Evolutionary conservation across 371 early-diverging fungal genomes (phyloP).

Genomic region (Entomophthora muscae): DNA sequence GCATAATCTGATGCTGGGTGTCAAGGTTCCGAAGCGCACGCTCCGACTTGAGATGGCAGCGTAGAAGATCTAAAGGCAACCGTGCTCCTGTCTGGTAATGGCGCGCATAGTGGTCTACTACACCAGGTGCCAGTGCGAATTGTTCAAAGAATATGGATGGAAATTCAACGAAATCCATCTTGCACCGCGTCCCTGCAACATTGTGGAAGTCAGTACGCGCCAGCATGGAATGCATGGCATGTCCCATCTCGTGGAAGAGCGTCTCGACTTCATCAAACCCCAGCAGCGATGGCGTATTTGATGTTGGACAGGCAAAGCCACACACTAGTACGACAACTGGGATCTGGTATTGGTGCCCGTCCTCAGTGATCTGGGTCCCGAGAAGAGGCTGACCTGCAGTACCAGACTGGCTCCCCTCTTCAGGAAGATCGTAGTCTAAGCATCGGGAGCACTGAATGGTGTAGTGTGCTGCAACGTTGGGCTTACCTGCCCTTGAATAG

Average conservation of each 20-base stretch:
- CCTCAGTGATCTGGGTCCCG: constrained; percentile 21
- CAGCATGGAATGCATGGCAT: constrained; percentile 94
- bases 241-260: constrained; percentile 97
- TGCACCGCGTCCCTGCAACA: constrained; percentile 82
- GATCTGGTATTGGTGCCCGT: constrained; percentile 35
- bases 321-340: constrained; percentile 64
- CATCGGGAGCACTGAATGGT: constrained; percentile 81
- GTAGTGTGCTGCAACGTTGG: constrained; percentile 81
- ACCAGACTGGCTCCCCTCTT: constrained; percentile 14
- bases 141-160: constrained; percentile 90
- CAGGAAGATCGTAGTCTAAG: constrained; percentile 41
- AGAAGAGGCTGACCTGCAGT: neutral
- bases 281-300: constrained; percentile 24
- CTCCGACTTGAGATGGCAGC: constrained; percentile 27
- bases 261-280: constrained; percentile 73
- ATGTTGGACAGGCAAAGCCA: constrained; percentile 31
- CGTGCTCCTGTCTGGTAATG: constrained; percentile 41
- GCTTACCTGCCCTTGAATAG: constrained; percentile 54
- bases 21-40: constrained; percentile 48
- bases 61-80: constrained; percentile 23
- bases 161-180: constrained; percentile 90
- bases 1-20: constrained; percentile 66
- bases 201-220: constrained; percentile 89
- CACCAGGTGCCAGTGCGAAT: constrained; percentile 56
- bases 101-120: constrained; percentile 44